Conservation (phyloP, 495 filamentous ascomycete species). For the Xylaria telfairii region DNA sequence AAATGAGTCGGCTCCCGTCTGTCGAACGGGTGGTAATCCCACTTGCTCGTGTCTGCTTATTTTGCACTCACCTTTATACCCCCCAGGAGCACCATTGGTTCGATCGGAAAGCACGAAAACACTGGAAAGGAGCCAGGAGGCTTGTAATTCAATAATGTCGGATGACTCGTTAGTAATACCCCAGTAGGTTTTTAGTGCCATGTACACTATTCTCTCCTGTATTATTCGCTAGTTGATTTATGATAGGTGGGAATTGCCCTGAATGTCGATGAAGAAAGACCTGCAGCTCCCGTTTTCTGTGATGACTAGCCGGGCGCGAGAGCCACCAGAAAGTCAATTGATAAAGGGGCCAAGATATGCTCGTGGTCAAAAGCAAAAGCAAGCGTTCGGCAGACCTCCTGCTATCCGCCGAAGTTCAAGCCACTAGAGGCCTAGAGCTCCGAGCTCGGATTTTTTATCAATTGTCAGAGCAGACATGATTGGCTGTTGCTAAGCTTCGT, state of each 20-base stretch:
- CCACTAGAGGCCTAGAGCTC: constrained; percentile 16
- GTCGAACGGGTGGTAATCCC: background rate
- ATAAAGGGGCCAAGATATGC: background rate
- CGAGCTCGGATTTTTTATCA: constrained; percentile 23
- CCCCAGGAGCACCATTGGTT: background rate
- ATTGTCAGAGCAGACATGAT: background rate
- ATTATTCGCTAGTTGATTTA: background rate
- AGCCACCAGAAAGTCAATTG: background rate
- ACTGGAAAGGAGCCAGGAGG: background rate
- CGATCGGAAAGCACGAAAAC: background rate
- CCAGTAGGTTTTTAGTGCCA: background rate
- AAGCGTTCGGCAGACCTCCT: background rate
- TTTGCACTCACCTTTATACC: constrained; percentile 11
- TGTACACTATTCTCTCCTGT: constrained; percentile 1
- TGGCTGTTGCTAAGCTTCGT: background rate
- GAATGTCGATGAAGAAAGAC: background rate
- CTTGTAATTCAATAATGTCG: constrained; percentile 6
- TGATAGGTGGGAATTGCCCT: background rate
- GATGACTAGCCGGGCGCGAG: background rate
- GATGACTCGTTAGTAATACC: constrained; percentile 18
- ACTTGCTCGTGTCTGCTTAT: background rate
- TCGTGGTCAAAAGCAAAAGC: too few relatives aligned
- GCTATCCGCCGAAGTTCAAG: background rate
- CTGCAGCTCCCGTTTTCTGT: background rate
- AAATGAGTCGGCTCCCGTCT: background rate